phyloP scores from a whole-genome alignment of 768 basidiomycete genomes.

The Macrolepiota albuminosa region DNA sequence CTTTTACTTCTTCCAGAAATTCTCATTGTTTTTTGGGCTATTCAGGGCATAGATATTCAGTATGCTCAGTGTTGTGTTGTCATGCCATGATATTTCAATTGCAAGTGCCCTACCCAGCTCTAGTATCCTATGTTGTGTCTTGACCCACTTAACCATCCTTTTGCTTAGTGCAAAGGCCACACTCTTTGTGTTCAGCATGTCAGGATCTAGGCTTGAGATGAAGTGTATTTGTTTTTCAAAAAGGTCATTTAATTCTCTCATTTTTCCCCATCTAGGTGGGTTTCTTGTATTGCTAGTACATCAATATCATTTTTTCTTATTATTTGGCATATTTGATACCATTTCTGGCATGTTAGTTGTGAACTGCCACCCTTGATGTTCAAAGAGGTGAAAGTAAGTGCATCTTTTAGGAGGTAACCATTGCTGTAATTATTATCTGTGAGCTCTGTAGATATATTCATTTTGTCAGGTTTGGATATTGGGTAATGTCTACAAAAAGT shows the following conservation, averaged over 20 bases:
- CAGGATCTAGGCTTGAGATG: constrained; percentile 11
- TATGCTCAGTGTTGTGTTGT: neutral
- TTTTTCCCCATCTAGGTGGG: neutral
- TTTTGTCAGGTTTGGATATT: no score
- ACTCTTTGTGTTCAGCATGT: constrained; percentile 19
- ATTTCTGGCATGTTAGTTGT: neutral
- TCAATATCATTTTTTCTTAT: constrained; percentile 8
- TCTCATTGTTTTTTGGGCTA: neutral
- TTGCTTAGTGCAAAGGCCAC: constrained; percentile 32
- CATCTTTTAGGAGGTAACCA: neutral
- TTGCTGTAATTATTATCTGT: neutral
- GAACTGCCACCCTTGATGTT: neutral
- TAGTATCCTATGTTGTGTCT: constrained; percentile 23
- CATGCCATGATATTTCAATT: constrained; percentile 13
- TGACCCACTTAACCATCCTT: constrained; percentile 12
- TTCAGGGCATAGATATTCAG: neutral
- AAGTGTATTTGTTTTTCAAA: constrained; percentile 15
- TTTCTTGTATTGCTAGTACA: neutral
- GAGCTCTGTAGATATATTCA: no score
- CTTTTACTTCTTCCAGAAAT: neutral
- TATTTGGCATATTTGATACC: constrained; percentile 13
- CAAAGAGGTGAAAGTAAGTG: neutral
- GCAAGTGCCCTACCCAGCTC: constrained; percentile 21
- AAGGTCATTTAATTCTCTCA: neutral
- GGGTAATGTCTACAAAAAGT: no score